Base-by-base conservation (phyloP, 306 rosid genomes). In the Erythrophleum fordii region DNA sequence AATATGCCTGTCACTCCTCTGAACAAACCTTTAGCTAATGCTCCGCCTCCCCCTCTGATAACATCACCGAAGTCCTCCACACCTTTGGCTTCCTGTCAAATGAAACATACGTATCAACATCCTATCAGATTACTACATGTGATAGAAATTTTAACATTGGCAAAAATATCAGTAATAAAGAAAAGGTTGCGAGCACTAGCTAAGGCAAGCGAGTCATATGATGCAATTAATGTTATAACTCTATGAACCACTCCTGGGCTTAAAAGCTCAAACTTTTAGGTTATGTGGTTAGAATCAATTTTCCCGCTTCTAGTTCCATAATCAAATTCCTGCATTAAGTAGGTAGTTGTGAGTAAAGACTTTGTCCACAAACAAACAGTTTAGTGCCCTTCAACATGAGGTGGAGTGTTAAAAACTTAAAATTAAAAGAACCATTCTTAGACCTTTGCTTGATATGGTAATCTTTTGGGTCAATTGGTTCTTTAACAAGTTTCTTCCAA, bases 1-100 rank as follows among this genome's bases (percentile, higher is more conserved):
- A 95, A 86, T 87, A 95, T 95, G 72, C 99, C 99, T 77, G 98
- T 95, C 51, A 95, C 99, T 39, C 99, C 99, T 89, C 99, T 90
- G 80, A 95, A 95, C 55, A 95, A 87, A 74, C 99, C 99, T 88
- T 95, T 95, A 37, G 99, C 99, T 2, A 95, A 84, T 77, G 99
- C 99, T 69, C 99, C 99, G 73, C 99, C 99, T 74, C 99, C 99
- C 85, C 83, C 99, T 90, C 99, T 92, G 53, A 95, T 75, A 79
- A 95, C 98, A 83, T 90, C 99, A 59, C 98, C 93, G 48, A 95
- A 84, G 87, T 89, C 98, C 88, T 90, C 99, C 77, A 95, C 91
- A 34, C 99, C 99, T 92, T 93, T 95, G 86, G 14, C 86, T 85
- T 95, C 99, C 99, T 95, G 92, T 52, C 83, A 81, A 71, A 83